Base-by-base conservation (phyloP, 257 asterid species). In the Solanum pimpinellifolium region DNA sequence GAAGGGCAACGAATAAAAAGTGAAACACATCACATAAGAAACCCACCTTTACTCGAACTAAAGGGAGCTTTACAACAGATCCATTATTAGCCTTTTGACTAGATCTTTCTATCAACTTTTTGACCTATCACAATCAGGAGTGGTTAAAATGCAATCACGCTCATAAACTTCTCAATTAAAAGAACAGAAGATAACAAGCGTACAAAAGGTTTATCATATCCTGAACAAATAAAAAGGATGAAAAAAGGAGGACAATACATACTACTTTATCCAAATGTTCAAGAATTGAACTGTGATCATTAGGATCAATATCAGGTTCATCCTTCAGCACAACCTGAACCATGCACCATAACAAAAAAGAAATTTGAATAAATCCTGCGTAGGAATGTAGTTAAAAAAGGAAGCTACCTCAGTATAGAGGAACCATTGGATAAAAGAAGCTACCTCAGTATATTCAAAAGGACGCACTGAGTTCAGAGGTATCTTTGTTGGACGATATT, bases 261-360 rank as follows among this genome's bases (percentile, higher is more conserved):
- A 97, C 99, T 94, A 94, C 98, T 84, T 93, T 94, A 90, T 97
- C 98, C 97, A 97, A 92, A 92, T 95, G 97, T 87, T 95, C 99
- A 85, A 95, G 98, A 89, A 97, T 94, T 47, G 99, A 96, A 88
- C 94, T 91, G 88, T 97, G 99, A 92, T 97, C 98, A 88, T 94
- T 93, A 85, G 97, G 92, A 88, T 97, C 98, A 86, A 97, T 92
- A 90, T 92, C 98, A 87, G 97, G 89, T 89, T 95, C 98, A 91
- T 97, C 99, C 93, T 95, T 97, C 86, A 97, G 92, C 81, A 92
- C 95, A 85, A 97, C 97, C 99, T 97, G 93, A 77, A 90, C 76
- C 84, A 88, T 90, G 85, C 83, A 89, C 73, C 87, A 86, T 76
- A 80, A 88, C 85, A 87, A 52, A 81, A 81, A 81, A 49, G n/a